A percentile compares a stretch with the other conserved stretches of the same genome.
These are phyloP conservation scores for Termitomyces titanicus DNA, from an alignment of 768 basidiomycete species.

Conservation along the genomic window DNA sequence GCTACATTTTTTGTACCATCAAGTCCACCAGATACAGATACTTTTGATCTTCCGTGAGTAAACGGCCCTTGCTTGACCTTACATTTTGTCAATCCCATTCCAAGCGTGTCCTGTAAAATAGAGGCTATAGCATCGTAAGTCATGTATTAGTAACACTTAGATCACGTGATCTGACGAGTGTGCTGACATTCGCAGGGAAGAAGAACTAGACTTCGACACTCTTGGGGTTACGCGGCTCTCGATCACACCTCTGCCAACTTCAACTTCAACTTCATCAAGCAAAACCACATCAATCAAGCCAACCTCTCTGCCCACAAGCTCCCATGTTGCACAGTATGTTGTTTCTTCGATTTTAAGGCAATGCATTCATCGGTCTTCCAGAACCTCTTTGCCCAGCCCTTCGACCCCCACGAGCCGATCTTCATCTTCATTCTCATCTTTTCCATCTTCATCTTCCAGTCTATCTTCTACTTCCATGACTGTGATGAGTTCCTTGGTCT, in stretches of 20 bases:
- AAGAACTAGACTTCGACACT: too few relatives aligned
- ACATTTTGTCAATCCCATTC: neutral
- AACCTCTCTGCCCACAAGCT: too few relatives aligned
- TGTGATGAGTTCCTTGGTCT: too few relatives aligned
- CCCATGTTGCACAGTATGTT: neutral
- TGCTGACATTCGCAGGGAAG: neutral
- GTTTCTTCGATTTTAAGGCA: neutral
- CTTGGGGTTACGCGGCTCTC: too few relatives aligned
- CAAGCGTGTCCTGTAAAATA: neutral
- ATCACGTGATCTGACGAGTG: neutral
- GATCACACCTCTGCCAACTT: too few relatives aligned
- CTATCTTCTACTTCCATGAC: too few relatives aligned
- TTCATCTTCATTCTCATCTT: too few relatives aligned
- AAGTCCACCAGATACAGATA: too few relatives aligned
- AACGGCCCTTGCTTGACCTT: neutral
- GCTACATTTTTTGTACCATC: neutral
- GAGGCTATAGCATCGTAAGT: neutral
- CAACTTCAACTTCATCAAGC: too few relatives aligned
- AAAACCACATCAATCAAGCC: too few relatives aligned
- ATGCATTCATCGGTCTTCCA: neutral
- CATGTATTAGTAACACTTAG: neutral
- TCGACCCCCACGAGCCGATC: too few relatives aligned
- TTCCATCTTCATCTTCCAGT: too few relatives aligned
- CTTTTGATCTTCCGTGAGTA: neutral
- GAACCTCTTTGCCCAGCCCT: neutral